Conservation (phyloP, 1,284 basidiomycete species). For the Marasmius fiardii region DNA sequence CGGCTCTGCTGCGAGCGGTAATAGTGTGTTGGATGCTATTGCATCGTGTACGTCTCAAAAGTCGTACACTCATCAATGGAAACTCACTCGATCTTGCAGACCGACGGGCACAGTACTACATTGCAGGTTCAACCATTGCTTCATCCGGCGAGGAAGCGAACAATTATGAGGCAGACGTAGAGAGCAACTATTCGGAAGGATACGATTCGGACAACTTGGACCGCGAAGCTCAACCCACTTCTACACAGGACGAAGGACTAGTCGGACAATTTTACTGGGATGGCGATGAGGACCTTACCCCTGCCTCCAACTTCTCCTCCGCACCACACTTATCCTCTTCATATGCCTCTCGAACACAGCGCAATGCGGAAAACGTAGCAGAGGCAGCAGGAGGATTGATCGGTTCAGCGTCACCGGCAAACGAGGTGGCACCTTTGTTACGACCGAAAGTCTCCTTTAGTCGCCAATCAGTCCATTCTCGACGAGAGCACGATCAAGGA, state of each 20-base stretch:
- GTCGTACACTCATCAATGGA: neutral
- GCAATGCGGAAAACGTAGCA: neutral
- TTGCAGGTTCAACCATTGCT: constrained; percentile 54
- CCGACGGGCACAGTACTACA: constrained; percentile 58
- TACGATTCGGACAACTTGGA: constrained; percentile 17
- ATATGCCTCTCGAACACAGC: neutral
- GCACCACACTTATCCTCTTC: neutral
- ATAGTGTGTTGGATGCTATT: constrained; percentile 12
- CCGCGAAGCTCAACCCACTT: constrained; percentile 6
- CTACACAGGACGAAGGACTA: constrained; percentile 24
- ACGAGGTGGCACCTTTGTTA: constrained; percentile 14
- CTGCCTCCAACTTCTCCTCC: neutral
- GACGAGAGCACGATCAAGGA: neutral
- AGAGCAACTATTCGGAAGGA: constrained; percentile 34
- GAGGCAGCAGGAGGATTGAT: neutral
- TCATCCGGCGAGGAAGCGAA: constrained; percentile 34
- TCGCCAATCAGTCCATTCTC: neutral
- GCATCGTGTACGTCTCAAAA: constrained; percentile 4
- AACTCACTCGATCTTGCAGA: constrained; percentile 34
- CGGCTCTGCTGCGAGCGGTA: constrained; percentile 13
- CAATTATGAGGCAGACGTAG: constrained; percentile 27
- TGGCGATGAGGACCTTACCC: constrained; percentile 20
- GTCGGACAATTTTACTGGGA: constrained; percentile 47
- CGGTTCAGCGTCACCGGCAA: neutral
- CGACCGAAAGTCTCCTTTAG: constrained; percentile 13